These are phyloP conservation scores for Xerocomus minutiporus DNA, from an alignment of 1,284 basidiomycete genomes.

Conservation along the genomic window DNA sequence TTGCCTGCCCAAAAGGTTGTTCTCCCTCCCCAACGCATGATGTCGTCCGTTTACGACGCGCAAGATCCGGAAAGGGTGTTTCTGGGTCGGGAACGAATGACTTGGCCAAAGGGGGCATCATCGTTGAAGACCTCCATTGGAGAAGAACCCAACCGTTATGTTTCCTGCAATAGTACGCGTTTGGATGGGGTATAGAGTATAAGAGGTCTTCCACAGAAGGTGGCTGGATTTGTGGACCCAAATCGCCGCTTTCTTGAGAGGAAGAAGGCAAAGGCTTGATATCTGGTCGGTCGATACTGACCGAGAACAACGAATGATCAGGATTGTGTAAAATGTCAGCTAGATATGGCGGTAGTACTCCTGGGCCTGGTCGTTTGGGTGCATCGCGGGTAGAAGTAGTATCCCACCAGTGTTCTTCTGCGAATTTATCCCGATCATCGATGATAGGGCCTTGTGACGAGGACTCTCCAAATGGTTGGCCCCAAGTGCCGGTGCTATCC, in stretches of 20 bases:
- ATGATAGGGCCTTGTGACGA: conserved; percentile 39
- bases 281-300: conserved; percentile 44
- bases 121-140: conserved; percentile 57
- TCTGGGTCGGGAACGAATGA: conserved; percentile 45
- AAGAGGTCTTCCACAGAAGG: conserved; percentile 50
- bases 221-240: conserved; percentile 25
- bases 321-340: conserved; percentile 63
- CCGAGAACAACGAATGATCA: conserved; percentile 64
- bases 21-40: conserved; percentile 52
- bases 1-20: conserved; percentile 43
- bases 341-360: conserved; percentile 61
- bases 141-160: conserved; percentile 78
- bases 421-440: conserved; percentile 49
- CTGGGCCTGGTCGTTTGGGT: conserved; percentile 56
- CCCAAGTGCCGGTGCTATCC: conserved; percentile 25
- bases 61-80: conserved; percentile 50
- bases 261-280: conserved; percentile 21
- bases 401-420: conserved; percentile 70
- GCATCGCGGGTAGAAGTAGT: conserved; percentile 38
- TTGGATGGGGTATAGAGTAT: conserved; percentile 68
- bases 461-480: conserved; percentile 12
- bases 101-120: conserved; percentile 54
- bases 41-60: conserved; percentile 42
- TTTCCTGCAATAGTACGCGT: conserved; percentile 73
- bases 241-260: conserved; percentile 20